A percentile compares a stretch with the other conserved stretches of the same genome.
Conservation (phyloP, 192 early-diverging fungal species). For the Lobosporangium transversale region DNA sequence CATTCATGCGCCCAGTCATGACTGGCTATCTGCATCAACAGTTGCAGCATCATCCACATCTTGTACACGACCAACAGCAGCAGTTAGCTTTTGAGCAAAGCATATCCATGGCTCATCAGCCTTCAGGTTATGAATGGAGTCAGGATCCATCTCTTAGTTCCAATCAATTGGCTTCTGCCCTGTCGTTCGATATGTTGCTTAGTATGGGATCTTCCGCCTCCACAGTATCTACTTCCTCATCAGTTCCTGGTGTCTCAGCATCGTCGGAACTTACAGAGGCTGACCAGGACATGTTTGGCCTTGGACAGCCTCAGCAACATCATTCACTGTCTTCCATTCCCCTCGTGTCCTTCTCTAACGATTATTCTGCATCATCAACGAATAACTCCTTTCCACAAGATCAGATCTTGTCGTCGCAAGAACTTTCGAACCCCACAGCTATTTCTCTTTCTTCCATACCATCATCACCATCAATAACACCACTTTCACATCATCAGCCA, state of each 20-base stretch:
- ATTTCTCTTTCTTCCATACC: slow-evolving; percentile 14
- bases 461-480: neutral
- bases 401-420: neutral
- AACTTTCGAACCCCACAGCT: neutral
- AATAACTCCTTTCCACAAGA: slow-evolving; percentile 1
- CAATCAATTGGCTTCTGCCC: slow-evolving; percentile 8
- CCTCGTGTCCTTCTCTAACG: slow-evolving; percentile 10
- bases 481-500: slow-evolving; percentile 18
- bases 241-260: neutral
- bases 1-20: slow-evolving; percentile 39
- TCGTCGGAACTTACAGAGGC: neutral
- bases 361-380: slow-evolving; percentile 2
- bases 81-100: slow-evolving; percentile 13
- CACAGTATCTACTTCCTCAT: neutral
- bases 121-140: slow-evolving; percentile 24
- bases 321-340: slow-evolving; percentile 34
- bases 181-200: slow-evolving; percentile 40
- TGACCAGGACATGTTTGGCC: slow-evolving; percentile 19
- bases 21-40: slow-evolving; percentile 25
- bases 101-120: slow-evolving; percentile 2
- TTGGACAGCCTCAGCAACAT: slow-evolving; percentile 22
- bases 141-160: slow-evolving; percentile 10
- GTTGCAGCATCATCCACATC: slow-evolving; percentile 12
- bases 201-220: slow-evolving; percentile 22
- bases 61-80: slow-evolving; percentile 25